Conservation (phyloP, 495 filamentous ascomycete species). For the Aspergillus cristatus region DNA sequence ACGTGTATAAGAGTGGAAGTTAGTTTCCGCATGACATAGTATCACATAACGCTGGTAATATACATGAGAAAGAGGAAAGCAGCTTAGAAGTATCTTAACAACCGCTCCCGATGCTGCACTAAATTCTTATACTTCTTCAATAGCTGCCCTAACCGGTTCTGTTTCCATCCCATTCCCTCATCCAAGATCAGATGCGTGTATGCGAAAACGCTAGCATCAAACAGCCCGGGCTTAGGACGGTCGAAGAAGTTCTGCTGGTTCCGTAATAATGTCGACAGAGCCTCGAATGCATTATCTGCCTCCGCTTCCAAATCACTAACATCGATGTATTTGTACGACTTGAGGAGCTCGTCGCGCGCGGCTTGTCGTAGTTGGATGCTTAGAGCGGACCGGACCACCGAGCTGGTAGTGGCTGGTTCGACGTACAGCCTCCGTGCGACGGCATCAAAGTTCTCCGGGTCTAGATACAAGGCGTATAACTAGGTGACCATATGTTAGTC, state of each 20-base stretch:
- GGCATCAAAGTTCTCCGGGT: conserved; percentile 49
- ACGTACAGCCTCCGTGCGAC: conserved; percentile 66
- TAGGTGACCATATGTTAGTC: conserved; percentile 21
- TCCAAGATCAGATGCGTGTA: conserved; percentile 80
- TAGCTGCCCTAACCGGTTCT: conserved; percentile 29
- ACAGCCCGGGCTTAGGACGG: conserved; percentile 51
- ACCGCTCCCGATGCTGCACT: conserved; percentile 44
- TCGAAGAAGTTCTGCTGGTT: conserved; percentile 61
- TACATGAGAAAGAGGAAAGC: conserved; percentile 10
- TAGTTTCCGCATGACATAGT: no score
- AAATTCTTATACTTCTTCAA: conserved; percentile 39
- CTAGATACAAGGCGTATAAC: conserved; percentile 75
- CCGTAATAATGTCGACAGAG: conserved; percentile 61
- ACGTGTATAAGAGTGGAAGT: no score
- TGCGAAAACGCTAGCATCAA: conserved; percentile 84
- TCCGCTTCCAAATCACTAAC: conserved; percentile 54
- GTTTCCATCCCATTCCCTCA: conserved; percentile 48
- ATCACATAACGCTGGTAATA: conserved; percentile 8
- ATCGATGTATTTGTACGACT: conserved; percentile 52
- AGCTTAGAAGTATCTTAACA: conserved; percentile 31
- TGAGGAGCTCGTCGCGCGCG: conserved; percentile 62
- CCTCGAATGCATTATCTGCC: conserved; percentile 62
- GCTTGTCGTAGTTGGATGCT: conserved; percentile 58
- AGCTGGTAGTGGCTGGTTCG: conserved; percentile 48
- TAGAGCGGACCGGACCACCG: conserved; percentile 51